phyloP scores from a whole-genome alignment of 176 grass and related monocot species.

The Thinopyrum elongatum region DNA sequence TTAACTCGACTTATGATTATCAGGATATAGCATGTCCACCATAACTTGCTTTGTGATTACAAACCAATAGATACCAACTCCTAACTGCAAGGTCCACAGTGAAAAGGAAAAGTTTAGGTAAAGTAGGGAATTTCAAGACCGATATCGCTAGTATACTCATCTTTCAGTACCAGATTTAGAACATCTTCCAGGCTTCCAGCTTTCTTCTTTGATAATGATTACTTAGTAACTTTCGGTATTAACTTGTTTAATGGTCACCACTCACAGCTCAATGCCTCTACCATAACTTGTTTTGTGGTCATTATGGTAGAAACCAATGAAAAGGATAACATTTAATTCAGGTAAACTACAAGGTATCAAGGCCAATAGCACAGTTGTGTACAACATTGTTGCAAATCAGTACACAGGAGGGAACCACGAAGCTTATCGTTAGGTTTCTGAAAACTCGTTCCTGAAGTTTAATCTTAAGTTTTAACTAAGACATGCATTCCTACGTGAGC shows the following conservation, averaged over 20 bases:
- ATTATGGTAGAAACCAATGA: neutral
- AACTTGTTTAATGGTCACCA: neutral
- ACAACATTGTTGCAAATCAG: neutral
- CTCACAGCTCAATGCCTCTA: neutral
- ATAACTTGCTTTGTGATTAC: conserved; percentile 9
- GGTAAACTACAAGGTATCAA: neutral
- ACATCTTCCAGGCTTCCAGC: neutral
- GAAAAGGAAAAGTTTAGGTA: neutral
- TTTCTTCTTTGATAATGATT: conserved; percentile 5
- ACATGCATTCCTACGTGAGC: neutral
- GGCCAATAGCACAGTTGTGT: neutral
- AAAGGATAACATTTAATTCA: neutral
- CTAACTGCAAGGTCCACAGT: neutral
- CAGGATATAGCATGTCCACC: neutral
- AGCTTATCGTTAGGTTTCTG: neutral
- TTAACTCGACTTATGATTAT: neutral
- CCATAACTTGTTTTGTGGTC: neutral
- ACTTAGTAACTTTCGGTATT: neutral
- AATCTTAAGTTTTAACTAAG: conserved; percentile 1
- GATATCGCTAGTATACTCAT: neutral
- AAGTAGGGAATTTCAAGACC: neutral
- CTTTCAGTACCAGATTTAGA: neutral
- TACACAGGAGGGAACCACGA: neutral
- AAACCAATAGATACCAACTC: neutral
- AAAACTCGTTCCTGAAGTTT: neutral